These are phyloP conservation scores for Coemansia sp. DNA, from an alignment of 192 early-diverging fungal genomes.

Conservation along the genomic window DNA sequence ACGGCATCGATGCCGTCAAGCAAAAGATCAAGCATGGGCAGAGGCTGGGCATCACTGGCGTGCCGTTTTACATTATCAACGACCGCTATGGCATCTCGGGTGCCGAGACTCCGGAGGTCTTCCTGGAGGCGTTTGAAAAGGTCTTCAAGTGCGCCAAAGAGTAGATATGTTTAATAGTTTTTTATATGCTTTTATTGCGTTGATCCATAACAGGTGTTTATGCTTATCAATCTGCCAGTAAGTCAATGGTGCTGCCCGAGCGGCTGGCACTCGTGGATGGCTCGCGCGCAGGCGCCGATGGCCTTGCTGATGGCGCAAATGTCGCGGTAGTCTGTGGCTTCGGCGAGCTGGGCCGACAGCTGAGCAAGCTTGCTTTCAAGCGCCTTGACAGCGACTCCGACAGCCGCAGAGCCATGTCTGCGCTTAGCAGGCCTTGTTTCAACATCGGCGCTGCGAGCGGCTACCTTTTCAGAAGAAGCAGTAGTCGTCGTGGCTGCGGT, in stretches of 20 bases:
- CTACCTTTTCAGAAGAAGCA: neutral
- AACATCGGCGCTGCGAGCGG: neutral
- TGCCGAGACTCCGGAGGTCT: constrained; percentile 67
- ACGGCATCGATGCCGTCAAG: constrained; percentile 59
- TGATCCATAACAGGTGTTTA: no score
- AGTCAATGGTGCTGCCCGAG: neutral
- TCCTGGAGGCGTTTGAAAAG: constrained; percentile 63
- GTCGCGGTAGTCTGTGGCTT: constrained; percentile 15
- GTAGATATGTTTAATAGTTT: neutral
- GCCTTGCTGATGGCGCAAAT: constrained; percentile 24
- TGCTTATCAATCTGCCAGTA: no score
- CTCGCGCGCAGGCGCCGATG: constrained; percentile 27
- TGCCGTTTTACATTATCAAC: constrained; percentile 72
- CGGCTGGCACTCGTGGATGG: constrained; percentile 19
- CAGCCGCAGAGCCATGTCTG: neutral
- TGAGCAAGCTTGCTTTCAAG: constrained; percentile 25
- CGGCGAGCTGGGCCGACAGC: constrained; percentile 22
- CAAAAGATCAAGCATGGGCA: constrained; percentile 51
- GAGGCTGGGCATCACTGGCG: constrained; percentile 62
- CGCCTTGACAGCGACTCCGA: constrained; percentile 16
- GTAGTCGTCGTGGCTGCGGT: neutral
- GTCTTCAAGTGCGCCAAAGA: constrained; percentile 20
- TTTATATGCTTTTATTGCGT: neutral
- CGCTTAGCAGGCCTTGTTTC: neutral
- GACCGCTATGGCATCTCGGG: constrained; percentile 67